A percentile compares a stretch with the other conserved stretches of the same genome.
Evolutionary conservation across 805 yeast species (phyloP).

Genomic region (Sporopachydermia quercuum): DNA sequence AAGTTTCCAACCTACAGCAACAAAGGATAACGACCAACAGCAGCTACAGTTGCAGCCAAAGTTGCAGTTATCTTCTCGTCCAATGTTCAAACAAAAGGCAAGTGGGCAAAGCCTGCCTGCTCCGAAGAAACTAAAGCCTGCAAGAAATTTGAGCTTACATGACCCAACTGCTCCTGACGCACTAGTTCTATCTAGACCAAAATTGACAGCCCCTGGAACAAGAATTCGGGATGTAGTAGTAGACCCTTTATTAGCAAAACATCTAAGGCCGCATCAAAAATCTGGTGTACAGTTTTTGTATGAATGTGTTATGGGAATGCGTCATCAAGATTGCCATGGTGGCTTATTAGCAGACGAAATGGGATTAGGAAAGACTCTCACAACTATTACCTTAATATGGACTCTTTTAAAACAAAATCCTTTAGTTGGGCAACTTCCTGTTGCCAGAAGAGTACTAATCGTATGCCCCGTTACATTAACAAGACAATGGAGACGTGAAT

Average conservation of each 20-base stretch:
- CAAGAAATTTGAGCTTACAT: constrained; percentile 5
- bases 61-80: neutral
- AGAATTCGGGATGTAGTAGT: constrained; percentile 34
- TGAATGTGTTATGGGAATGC: constrained; percentile 65
- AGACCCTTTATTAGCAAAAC: constrained; percentile 38
- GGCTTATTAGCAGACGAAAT: constrained; percentile 90
- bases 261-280: constrained; percentile 70
- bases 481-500: constrained; percentile 78
- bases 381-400: constrained; percentile 75
- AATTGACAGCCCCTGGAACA: constrained; percentile 13
- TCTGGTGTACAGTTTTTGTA: constrained; percentile 76
- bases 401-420: constrained; percentile 41
- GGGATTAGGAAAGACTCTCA: constrained; percentile 89
- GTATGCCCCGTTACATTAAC: constrained; percentile 89
- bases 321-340: constrained; percentile 34
- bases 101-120: constrained; percentile 1
- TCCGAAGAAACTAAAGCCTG: neutral
- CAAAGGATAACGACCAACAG: no score
- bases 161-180: constrained; percentile 15
- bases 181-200: constrained; percentile 15
- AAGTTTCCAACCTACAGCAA: neutral
- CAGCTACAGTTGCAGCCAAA: no score
- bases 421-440: constrained; percentile 19
- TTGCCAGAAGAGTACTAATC: constrained; percentile 46
- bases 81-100: constrained; percentile 1